These are phyloP conservation scores for Hordeum marinum DNA, from an alignment of 176 grass and related monocot genomes.

Conservation along the genomic window DNA sequence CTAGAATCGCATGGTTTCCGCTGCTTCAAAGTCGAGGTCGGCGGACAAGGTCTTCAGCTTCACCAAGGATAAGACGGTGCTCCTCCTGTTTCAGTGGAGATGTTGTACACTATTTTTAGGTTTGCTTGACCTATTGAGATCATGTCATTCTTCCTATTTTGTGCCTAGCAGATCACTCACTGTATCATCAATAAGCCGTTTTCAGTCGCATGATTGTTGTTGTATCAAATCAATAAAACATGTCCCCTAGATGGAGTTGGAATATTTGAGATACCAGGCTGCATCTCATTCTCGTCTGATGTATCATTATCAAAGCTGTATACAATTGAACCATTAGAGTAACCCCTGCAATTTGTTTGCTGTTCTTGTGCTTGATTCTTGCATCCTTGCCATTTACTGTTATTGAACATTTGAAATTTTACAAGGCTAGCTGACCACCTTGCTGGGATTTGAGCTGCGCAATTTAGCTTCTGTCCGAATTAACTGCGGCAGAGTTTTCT, in stretches of 20 bases:
- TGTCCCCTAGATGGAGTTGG: background rate
- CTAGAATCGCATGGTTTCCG: constrained; percentile 58
- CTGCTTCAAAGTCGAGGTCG: constrained; percentile 75
- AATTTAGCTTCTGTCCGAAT: no score
- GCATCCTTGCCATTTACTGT: no score
- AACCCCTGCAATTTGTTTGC: no score
- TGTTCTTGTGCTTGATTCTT: no score
- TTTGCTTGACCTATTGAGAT: background rate
- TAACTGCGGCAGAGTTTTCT: no score
- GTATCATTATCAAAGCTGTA: background rate
- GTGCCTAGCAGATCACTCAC: background rate
- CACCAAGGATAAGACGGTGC: constrained; percentile 2
- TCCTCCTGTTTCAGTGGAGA: background rate
- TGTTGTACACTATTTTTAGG: constrained; percentile 20
- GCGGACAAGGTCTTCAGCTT: constrained; percentile 74
- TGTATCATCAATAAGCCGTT: background rate
- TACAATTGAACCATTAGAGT: background rate
- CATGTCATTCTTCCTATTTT: background rate
- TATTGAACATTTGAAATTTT: no score
- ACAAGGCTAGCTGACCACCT: no score
- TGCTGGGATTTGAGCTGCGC: no score
- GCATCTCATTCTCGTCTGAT: background rate
- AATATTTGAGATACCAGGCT: background rate
- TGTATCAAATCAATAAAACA: background rate
- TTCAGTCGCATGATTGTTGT: constrained; percentile 10